phyloP scores from a whole-genome alignment of 2,329 filamentous ascomycete species.

The Aspergillaceae sp. region DNA sequence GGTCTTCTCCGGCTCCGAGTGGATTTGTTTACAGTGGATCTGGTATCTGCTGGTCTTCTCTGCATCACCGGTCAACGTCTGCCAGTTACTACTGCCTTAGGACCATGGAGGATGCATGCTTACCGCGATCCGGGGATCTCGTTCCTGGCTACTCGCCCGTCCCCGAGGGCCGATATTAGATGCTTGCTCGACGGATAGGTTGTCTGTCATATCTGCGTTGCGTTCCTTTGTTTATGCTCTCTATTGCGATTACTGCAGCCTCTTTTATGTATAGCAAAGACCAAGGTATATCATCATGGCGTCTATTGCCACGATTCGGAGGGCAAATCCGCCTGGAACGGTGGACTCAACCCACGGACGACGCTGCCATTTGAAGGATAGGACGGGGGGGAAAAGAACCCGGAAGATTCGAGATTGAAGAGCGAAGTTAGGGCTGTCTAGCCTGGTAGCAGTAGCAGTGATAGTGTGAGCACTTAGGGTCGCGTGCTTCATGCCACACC shows the following conservation, averaged over 20 bases:
- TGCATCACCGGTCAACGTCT: background rate
- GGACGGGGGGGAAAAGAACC: too few species aligned
- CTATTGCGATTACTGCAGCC: too few species aligned
- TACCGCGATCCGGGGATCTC: background rate
- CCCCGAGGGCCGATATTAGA: background rate
- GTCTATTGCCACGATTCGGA: background rate
- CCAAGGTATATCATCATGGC: background rate
- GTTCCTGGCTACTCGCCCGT: background rate
- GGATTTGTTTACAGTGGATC: slow-evolving; percentile 1
- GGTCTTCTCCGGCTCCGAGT: slow-evolving; percentile 2
- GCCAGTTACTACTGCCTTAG: background rate
- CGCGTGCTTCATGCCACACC: too few species aligned
- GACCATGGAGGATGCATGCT: too few species aligned
- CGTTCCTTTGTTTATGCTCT: background rate
- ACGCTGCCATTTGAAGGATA: too few species aligned
- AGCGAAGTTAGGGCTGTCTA: background rate
- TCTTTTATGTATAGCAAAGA: too few species aligned
- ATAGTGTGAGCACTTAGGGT: too few species aligned
- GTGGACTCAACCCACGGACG: background rate
- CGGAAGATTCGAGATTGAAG: background rate
- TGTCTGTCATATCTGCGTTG: background rate
- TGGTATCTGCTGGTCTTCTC: slow-evolving; percentile 2
- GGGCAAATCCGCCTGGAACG: background rate
- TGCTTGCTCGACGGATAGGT: background rate
- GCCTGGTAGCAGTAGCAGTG: too few species aligned